These are phyloP conservation scores for Chromera velia DNA, from an alignment of 73 alveolate species.

Conservation along the genomic window DNA sequence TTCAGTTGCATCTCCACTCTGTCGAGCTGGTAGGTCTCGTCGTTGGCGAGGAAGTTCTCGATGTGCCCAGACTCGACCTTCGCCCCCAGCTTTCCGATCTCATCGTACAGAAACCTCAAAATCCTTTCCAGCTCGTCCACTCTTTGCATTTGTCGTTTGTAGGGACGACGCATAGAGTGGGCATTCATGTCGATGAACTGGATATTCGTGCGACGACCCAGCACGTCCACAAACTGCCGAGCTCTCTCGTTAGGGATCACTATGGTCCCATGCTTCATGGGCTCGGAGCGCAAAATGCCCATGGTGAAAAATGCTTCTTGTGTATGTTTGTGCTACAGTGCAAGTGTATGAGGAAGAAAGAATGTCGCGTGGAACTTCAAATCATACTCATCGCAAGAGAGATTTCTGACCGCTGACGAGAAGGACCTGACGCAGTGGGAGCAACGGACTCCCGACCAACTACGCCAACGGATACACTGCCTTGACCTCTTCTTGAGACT, in stretches of 20 bases:
- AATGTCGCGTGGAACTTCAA: no score
- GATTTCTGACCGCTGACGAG: no score
- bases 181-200: conserved; percentile 41
- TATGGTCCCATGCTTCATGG: conserved; percentile 43
- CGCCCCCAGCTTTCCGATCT: background rate
- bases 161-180: conserved; percentile 27
- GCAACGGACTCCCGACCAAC: no score
- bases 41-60: background rate
- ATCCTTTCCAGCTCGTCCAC: conserved; percentile 39
- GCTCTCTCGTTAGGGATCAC: conserved; percentile 45
- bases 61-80: background rate
- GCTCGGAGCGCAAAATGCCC: background rate
- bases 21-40: background rate
- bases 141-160: conserved; percentile 30
- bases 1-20: background rate
- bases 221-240: conserved; percentile 18
- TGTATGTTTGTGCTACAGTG: no score
- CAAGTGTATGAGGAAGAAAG: no score
- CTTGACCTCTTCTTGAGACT: no score
- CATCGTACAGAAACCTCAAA: background rate
- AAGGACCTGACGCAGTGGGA: no score
- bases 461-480: no score
- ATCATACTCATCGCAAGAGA: no score
- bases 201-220: conserved; percentile 20
- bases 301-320: no score